phyloP scores from a whole-genome alignment of 1,284 basidiomycete species.

The Ganoderma meredithae region DNA sequence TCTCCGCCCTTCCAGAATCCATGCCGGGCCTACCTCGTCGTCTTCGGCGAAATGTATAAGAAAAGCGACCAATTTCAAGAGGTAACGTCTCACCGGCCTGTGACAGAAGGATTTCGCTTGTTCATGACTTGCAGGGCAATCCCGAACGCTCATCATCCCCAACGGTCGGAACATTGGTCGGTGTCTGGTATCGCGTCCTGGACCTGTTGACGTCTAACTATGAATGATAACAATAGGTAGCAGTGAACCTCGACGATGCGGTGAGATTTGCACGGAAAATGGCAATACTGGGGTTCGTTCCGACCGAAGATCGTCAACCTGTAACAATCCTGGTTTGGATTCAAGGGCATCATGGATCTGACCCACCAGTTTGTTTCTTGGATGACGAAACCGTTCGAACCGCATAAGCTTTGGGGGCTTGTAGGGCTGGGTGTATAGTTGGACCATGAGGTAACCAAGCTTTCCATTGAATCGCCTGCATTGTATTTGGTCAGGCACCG shows the following conservation, averaged over 20 bases:
- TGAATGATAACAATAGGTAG: background rate
- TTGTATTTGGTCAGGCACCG: conserved; percentile 3
- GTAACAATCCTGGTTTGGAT: conserved; percentile 2
- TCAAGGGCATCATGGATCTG: conserved; percentile 1
- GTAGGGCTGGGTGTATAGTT: background rate
- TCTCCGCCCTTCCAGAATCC: conserved; percentile 26
- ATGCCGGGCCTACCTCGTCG: background rate
- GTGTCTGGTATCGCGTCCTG: background rate
- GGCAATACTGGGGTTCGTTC: background rate
- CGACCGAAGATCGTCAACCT: background rate
- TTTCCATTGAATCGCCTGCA: background rate
- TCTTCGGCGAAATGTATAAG: background rate
- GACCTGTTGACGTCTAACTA: background rate
- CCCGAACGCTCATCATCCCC: no score
- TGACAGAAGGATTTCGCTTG: background rate
- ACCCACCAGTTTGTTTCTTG: background rate
- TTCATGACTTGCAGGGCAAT: background rate
- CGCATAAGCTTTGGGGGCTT: background rate
- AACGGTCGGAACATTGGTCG: background rate
- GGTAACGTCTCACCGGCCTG: conserved; percentile 12
- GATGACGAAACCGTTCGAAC: background rate
- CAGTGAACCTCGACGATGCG: background rate
- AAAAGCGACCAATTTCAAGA: background rate
- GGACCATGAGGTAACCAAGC: background rate
- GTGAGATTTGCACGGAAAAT: conserved; percentile 1